Evolutionary conservation across 371 early-diverging fungal genomes (phyloP).

Genomic region (Catenaria anguillulae): DNA sequence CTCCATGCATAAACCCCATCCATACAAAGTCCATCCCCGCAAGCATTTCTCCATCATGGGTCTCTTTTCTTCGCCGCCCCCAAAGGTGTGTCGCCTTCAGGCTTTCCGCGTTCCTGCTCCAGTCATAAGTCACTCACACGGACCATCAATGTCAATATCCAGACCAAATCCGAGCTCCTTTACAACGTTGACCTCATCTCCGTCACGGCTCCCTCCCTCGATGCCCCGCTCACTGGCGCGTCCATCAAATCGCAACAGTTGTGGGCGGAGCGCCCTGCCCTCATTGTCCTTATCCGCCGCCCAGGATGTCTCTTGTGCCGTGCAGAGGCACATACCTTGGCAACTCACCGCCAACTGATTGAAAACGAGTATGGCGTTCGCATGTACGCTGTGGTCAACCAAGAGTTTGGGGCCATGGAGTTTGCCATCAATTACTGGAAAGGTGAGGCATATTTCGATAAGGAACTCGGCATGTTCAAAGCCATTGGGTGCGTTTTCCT

Average conservation of each 20-base stretch:
- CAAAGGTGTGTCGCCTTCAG: too few species aligned
- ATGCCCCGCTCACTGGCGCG: not conserved
- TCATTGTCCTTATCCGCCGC: conserved; percentile 9
- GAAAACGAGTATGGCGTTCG: conserved; percentile 18
- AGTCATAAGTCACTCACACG: too few species aligned
- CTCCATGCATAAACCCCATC: too few species aligned
- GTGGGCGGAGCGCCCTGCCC: conserved; percentile 4
- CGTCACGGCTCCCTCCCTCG: not conserved
- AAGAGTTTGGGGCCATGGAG: conserved; percentile 22
- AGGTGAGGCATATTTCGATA: conserved; percentile 22
- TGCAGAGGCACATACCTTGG: conserved; percentile 23
- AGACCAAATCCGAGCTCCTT: not conserved
- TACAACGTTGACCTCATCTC: not conserved
- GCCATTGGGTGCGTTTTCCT: conserved; percentile 15
- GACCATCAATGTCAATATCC: not conserved
- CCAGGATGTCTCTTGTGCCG: conserved; percentile 32
- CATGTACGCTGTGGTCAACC: conserved; percentile 31
- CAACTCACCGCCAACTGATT: conserved; percentile 15
- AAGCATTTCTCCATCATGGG: too few species aligned
- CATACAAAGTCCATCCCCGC: too few species aligned
- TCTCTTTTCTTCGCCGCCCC: too few species aligned
- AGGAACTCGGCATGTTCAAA: conserved; percentile 23
- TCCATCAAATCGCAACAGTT: conserved; percentile 1
- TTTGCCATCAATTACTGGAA: conserved; percentile 26
- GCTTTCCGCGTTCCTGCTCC: too few species aligned